A percentile compares a stretch with the other conserved stretches of the same genome.
Evolutionary conservation across 257 asterid species (phyloP).

Genomic region (Capsicum rhomboideum): DNA sequence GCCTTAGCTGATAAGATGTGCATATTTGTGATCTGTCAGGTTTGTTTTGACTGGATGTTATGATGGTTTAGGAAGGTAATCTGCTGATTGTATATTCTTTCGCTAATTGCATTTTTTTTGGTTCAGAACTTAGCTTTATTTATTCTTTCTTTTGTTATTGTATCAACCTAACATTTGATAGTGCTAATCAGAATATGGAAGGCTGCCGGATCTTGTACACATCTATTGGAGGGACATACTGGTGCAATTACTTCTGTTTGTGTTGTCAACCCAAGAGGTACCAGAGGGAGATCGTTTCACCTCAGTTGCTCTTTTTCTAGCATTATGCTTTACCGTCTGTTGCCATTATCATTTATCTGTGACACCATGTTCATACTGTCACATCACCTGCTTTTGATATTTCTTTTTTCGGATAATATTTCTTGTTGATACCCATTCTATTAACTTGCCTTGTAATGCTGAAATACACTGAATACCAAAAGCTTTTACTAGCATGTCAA

Average conservation of each 20-base stretch:
- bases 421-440: background rate
- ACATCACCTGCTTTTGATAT: background rate
- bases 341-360: background rate
- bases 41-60: conserved; percentile 85
- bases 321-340: background rate
- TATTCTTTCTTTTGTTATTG: background rate
- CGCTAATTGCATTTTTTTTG: background rate
- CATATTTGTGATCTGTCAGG: conserved; percentile 34
- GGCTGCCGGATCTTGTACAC: conserved; percentile 70
- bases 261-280: conserved; percentile 57
- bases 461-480: background rate
- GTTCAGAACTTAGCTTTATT: background rate
- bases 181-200: conserved; percentile 63
- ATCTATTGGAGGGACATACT: conserved; percentile 80
- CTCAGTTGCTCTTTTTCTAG: background rate
- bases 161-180: background rate
- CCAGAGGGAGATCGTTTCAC: background rate
- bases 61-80: conserved; percentile 91
- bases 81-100: conserved; percentile 2
- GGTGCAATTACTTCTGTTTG: conserved; percentile 76
- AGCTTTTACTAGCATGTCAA: background rate
- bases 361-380: background rate
- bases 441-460: background rate
- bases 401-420: background rate
- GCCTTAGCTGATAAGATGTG: background rate